Evolutionary conservation across 345 rosid species (phyloP).

Genomic region (Pelargonium nanum): DNA sequence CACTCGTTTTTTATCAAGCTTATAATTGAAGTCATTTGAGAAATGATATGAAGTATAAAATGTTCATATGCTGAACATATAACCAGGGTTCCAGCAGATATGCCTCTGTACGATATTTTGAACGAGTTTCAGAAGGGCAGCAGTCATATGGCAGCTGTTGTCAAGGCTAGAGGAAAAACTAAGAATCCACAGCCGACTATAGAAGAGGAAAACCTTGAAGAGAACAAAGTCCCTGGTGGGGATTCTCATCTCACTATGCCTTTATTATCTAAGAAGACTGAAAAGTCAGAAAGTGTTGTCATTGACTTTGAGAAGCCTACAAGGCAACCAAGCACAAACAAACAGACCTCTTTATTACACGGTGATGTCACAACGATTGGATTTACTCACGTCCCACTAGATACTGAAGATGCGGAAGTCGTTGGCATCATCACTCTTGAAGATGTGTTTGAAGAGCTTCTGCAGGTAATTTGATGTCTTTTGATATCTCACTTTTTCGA

Average conservation of each 20-base stretch:
- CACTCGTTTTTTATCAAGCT: conserved; percentile 3
- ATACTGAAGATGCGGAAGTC: conserved; percentile 85
- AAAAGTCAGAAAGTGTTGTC: conserved; percentile 39
- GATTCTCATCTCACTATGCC: conserved; percentile 50
- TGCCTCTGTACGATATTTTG: conserved; percentile 91
- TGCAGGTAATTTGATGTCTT: conserved; percentile 36
- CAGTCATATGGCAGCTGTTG: conserved; percentile 99
- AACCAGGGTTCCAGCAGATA: conserved; percentile 87
- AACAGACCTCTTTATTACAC: conserved; percentile 5
- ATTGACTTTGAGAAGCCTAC: conserved; percentile 56
- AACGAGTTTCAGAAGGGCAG: conserved; percentile 99
- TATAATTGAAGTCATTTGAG: background rate
- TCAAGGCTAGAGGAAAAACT: conserved; percentile 53
- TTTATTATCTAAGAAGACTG: conserved; percentile 43
- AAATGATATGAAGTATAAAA: background rate
- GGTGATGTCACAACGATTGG: conserved; percentile 20
- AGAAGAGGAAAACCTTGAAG: conserved; percentile 31
- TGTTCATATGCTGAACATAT: conserved; percentile 11
- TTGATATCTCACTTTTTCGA: background rate
- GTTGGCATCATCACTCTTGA: conserved; percentile 89
- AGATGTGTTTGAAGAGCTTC: conserved; percentile 96
- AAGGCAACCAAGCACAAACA: conserved; percentile 11
- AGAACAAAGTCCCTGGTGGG: conserved; percentile 20
- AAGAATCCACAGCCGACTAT: conserved; percentile 28
- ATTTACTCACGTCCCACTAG: conserved; percentile 41